Base-by-base conservation (phyloP, 2,329 filamentous ascomycete species). In the Verticillium nonalfalfae region DNA sequence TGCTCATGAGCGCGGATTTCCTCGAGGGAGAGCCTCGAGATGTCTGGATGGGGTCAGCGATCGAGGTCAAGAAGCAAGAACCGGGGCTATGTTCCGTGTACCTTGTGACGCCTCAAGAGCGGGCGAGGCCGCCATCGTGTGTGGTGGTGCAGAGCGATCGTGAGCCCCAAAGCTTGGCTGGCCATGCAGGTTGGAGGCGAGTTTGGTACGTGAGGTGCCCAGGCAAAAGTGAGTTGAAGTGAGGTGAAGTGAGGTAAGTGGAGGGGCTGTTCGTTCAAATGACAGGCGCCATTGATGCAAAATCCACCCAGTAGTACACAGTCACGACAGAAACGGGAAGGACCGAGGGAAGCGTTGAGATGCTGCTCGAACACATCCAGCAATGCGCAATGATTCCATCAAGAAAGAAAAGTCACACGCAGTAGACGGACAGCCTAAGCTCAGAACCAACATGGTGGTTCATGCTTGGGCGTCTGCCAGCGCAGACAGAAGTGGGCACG, bases 21-120 rank as follows among this genome's bases (percentile, higher is more conserved):
- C 59, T 72, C 71, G 55, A 80, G 71, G 40, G 76, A 79, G 59
- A 80, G 72, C 59, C 70, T 72, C 64, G 74, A 71, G 66, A 80
- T 73, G 66, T 76, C 78, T 79, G 14, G 15, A 33, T n/a, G 26
- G 4, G 54, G 33, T 35, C 13, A 35, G 33, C 54, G n/a, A 9
- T 10, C 2, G 13, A 34, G 54, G 33, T 18, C 10, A 14, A 15
- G 9, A 4, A 21, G 18, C 21, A 15, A 15, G 50, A 26, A 26
- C 26, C 21, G 6, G 7, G 9, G 10, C n/a, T 56, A 5, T 3
- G 26, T 34, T 5, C 13, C 33, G 26, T 5, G 21, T 35, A 56
- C 54, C 26, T n/a, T 56, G 54, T 56, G 54, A 56, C 54, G 31
- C 54, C 54, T 56, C 54, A 10, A 56, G 26, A 11, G 33, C 54